Conservation (phyloP, 176 grass and related monocot genomes). For the Oryza glaberrima region DNA sequence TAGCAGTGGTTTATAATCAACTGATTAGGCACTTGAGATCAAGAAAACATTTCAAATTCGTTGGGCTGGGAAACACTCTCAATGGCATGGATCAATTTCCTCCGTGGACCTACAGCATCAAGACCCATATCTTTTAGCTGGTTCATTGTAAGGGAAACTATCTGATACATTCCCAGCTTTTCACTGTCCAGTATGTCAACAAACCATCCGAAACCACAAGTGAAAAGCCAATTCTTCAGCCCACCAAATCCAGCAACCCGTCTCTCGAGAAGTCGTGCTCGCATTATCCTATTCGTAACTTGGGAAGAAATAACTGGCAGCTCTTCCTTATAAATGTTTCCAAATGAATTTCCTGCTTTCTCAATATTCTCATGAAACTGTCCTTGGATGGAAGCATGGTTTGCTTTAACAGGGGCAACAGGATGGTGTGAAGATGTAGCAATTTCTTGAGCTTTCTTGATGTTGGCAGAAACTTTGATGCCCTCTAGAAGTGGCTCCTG, state of each 20-base stretch:
- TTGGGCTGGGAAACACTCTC: constrained; percentile 37
- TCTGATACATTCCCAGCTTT: constrained; percentile 46
- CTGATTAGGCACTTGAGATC: constrained; percentile 25
- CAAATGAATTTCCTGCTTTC: background rate
- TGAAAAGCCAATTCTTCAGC: constrained; percentile 59
- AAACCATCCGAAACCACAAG: constrained; percentile 51
- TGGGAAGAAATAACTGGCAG: constrained; percentile 42
- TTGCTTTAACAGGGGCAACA: constrained; percentile 20
- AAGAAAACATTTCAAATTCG: constrained; percentile 40
- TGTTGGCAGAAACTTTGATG: background rate
- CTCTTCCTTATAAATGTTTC: background rate
- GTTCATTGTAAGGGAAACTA: constrained; percentile 57
- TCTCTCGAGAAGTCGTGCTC: constrained; percentile 49
- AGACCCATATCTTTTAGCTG: constrained; percentile 66
- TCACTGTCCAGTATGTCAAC: constrained; percentile 45
- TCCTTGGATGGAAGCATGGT: constrained; percentile 20
- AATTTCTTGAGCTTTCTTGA: constrained; percentile 1
- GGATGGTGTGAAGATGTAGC: constrained; percentile 3
- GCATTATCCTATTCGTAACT: constrained; percentile 45
- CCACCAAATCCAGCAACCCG: constrained; percentile 48
- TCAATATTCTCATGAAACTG: constrained; percentile 4
- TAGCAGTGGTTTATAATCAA: background rate
- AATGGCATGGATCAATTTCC: constrained; percentile 64
- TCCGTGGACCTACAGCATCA: constrained; percentile 61
- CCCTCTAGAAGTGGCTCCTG: constrained; percentile 11